Percentiles rank a stretch among this genome's conserved stretches.
These are phyloP conservation scores for Barnettozyma salicaria DNA, from an alignment of 805 yeast species.

Conservation along the genomic window DNA sequence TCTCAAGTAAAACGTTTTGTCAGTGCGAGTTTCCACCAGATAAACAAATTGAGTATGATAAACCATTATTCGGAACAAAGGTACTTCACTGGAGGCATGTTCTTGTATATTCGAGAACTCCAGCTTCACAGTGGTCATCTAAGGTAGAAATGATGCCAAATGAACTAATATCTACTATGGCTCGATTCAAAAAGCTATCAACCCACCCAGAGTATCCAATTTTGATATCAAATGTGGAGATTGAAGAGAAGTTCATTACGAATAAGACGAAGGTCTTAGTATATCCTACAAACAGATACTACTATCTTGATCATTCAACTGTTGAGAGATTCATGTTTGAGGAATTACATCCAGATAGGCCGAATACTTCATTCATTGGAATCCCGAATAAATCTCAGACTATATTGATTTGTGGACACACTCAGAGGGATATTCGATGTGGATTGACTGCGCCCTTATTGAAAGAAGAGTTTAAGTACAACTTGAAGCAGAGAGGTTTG, in stretches of 20 bases:
- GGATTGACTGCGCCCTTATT: constrained; percentile 61
- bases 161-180: constrained; percentile 37
- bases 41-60: constrained; percentile 36
- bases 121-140: constrained; percentile 31
- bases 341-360: constrained; percentile 33
- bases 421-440: constrained; percentile 57
- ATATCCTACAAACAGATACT: constrained; percentile 48
- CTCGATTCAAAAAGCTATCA: constrained; percentile 28
- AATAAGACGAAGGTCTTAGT: constrained; percentile 31
- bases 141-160: constrained; percentile 45
- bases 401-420: constrained; percentile 62
- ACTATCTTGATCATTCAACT: constrained; percentile 15
- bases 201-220: constrained; percentile 45
- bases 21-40: constrained; percentile 37
- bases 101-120: constrained; percentile 43
- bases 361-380: constrained; percentile 7
- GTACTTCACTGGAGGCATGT: constrained; percentile 51
- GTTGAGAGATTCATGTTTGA: constrained; percentile 35
- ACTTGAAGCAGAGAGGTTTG: constrained; percentile 32
- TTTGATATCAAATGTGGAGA: constrained; percentile 40
- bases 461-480: constrained; percentile 41
- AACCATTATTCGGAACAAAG: constrained; percentile 41
- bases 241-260: constrained; percentile 16
- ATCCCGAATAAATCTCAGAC: constrained; percentile 19
- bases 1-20: constrained; percentile 39